Base-by-base conservation (phyloP, 331 rosid species). In the Malus hybrid region DNA sequence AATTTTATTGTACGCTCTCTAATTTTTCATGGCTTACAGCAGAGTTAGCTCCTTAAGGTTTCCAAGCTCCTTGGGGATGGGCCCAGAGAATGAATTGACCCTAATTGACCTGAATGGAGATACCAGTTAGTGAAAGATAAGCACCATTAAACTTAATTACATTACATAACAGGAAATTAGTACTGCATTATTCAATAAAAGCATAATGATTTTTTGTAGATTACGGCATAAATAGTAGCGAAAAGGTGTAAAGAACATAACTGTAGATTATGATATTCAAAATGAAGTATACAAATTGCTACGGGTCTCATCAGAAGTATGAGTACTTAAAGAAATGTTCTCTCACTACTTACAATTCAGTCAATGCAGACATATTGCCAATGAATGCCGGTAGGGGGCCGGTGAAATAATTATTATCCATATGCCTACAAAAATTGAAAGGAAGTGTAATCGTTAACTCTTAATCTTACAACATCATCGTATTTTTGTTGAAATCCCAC, bases 351-450 rank as follows among this genome's bases (percentile, higher is more conserved):
- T 83, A 90, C 97, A 93, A 3, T 77, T 67, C 70, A 4, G 68
- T 82, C 91, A 93, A 71, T 7, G 68, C 80, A 69, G 83, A 60
- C 14, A 93, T 85, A 80, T 85, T 86, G 65, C 89, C 91, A 67
- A 93, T 85, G 13, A 84, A 86, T 4, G 90, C 70, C 50, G 98
- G 82, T 16, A 90, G 71, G 31, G 90, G 69, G 24, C 98, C 98
- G 0, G 83, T 78, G 83, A 90, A 85, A 82, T 76, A 72, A 85
- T 93, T 93, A 72, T 79, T 90, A 63, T 33, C 77, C 28, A 93
- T 62, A 4, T 82, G 71, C 88, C 96, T 93, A 76, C 65, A 70
- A 80, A 19, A 46, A 79, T 28, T 66, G 34, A 22, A 20, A 32
- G 0, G 39, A 71, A 16, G 24, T 63, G 18, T 22, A 22, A 22